phyloP scores from a whole-genome alignment of 208 protist species.

The Trypanosomatidae sp. region DNA sequence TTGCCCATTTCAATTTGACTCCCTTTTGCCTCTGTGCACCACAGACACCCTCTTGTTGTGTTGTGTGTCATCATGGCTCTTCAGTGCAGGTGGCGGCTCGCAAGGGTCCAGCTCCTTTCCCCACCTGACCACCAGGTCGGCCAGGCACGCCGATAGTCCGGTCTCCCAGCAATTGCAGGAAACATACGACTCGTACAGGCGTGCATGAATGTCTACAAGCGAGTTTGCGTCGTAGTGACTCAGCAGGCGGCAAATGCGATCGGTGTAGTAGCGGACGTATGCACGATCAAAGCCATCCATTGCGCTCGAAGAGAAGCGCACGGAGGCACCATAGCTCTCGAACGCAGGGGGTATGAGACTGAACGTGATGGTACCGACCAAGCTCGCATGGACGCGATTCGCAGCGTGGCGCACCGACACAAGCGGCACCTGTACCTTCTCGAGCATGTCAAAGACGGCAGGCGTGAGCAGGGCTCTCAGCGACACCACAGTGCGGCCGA shows the following conservation, averaged over 20 bases:
- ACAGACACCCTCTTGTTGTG: not conserved
- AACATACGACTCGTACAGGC: constrained; percentile 66
- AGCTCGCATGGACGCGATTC: constrained; percentile 42
- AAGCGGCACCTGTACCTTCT: constrained; percentile 66
- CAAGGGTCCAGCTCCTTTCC: constrained; percentile 49
- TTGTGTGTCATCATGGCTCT: not conserved
- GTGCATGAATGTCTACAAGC: constrained; percentile 57
- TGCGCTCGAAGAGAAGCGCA: constrained; percentile 35
- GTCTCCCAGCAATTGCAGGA: constrained; percentile 39
- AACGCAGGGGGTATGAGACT: constrained; percentile 50
- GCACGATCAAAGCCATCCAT: constrained; percentile 45
- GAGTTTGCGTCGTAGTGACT: constrained; percentile 72
- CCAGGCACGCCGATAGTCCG: constrained; percentile 49
- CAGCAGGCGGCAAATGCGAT: constrained; percentile 56
- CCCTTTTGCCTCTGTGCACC: not conserved
- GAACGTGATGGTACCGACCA: constrained; percentile 70
- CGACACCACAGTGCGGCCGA: constrained; percentile 54
- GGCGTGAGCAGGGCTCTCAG: constrained; percentile 76
- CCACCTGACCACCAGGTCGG: constrained; percentile 49
- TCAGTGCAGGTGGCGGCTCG: constrained; percentile 23
- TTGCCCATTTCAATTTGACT: not conserved
- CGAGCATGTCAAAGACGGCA: constrained; percentile 61
- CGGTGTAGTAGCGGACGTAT: constrained; percentile 72
- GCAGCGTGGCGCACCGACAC: constrained; percentile 45
- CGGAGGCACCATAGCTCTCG: constrained; percentile 48